Conservation (phyloP, 164 flowering plant genomes). For the Umbellularia californica region DNA sequence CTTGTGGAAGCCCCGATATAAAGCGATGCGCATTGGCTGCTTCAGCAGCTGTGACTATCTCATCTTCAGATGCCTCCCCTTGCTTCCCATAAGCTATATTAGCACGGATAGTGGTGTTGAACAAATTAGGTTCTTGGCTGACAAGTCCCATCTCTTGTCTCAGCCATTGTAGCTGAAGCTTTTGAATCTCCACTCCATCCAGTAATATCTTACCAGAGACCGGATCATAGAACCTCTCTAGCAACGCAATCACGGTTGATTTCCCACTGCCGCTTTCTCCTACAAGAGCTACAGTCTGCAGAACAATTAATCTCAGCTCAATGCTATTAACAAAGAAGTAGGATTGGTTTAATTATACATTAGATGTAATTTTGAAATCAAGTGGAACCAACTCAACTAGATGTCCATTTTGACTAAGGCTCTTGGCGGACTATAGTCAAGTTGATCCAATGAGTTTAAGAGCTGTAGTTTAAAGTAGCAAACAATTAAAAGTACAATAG, state of each 20-base stretch:
- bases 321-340: background rate
- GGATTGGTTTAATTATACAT: background rate
- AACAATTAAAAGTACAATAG: background rate
- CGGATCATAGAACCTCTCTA: constrained; percentile 58
- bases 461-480: too few species aligned
- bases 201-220: constrained; percentile 38
- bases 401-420: background rate
- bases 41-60: constrained; percentile 23
- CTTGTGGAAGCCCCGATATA: constrained; percentile 20
- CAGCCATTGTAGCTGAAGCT: constrained; percentile 46
- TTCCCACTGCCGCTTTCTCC: constrained; percentile 29
- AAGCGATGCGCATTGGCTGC: constrained; percentile 25
- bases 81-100: constrained; percentile 28
- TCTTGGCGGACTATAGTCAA: background rate
- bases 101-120: constrained; percentile 25
- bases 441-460: background rate
- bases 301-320: background rate
- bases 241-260: constrained; percentile 46
- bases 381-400: background rate
- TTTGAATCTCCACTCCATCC: constrained; percentile 51
- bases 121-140: constrained; percentile 53
- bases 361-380: background rate
- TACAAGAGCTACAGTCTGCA: constrained; percentile 21
- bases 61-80: constrained; percentile 21
- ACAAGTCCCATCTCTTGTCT: constrained; percentile 76